These are phyloP conservation scores for Phanerochaete carnosa DNA, from an alignment of 768 basidiomycete genomes.

Conservation along the genomic window DNA sequence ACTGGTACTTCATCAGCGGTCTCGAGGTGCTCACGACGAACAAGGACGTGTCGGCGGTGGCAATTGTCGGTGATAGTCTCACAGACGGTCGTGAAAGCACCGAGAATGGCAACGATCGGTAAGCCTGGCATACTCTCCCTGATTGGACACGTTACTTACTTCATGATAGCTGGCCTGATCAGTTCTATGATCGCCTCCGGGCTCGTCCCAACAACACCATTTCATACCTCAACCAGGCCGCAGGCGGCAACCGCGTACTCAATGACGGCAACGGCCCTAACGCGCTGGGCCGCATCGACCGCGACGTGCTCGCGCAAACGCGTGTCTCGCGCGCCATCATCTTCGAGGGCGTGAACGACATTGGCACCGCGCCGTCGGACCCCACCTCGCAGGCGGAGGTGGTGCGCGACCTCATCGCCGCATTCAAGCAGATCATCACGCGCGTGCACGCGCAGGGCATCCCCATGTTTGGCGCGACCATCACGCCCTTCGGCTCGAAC, in stretches of 20 bases:
- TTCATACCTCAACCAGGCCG: constrained; percentile 47
- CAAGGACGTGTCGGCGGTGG: constrained; percentile 23
- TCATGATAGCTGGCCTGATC: constrained; percentile 40
- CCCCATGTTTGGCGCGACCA: constrained; percentile 47
- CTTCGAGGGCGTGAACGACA: constrained; percentile 55
- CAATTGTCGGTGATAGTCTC: constrained; percentile 50
- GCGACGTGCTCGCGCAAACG: constrained; percentile 47
- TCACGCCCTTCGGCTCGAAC: constrained; percentile 43
- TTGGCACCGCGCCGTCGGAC: constrained; percentile 38
- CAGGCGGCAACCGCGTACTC: constrained; percentile 51
- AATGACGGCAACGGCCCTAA: constrained; percentile 47
- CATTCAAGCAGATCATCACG: constrained; percentile 42
- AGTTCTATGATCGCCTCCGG: constrained; percentile 20
- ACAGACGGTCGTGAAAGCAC: constrained; percentile 49
- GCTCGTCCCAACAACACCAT: constrained; percentile 22
- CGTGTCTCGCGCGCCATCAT: constrained; percentile 46
- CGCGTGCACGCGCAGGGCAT: constrained; percentile 40
- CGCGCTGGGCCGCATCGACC: constrained; percentile 44
- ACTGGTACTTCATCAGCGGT: constrained; percentile 45
- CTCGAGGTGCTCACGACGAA: constrained; percentile 34
- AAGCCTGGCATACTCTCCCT: constrained; percentile 3
- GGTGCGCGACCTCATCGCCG: constrained; percentile 39
- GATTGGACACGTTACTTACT: constrained; percentile 14
- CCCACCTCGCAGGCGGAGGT: constrained; percentile 33
- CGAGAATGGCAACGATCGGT: constrained; percentile 44